Evolutionary conservation across 2,329 filamentous ascomycete genomes (phyloP), one percentile per base, ranked within the genome.

Genomic region (Cytospora mali): DNA sequence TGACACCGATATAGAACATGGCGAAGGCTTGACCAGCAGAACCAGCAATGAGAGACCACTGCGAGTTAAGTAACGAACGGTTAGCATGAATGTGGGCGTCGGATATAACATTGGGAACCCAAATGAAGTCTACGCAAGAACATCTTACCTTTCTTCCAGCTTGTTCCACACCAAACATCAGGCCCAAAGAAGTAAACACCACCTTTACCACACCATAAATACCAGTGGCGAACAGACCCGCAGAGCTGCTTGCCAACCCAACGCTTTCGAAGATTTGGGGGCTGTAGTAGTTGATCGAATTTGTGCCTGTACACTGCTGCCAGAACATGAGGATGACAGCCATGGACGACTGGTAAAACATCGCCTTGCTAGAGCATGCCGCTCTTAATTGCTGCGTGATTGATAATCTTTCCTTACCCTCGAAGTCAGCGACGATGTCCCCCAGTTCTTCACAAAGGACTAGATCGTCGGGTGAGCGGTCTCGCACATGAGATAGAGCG

Each of bases 191-290:
- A 14, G 63, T 65, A 18, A 65, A 83, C 11, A 80, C 75, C 75
- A 88, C 86, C 74, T 92, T 92, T 61, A 90, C 84, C 59, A 91
- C 81, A 28, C 89, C 89, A 71, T 91, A 92, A 67, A 92, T 83
- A 48, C 89, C 89, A 0, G 89, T 91, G 5, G 89, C 88, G 71
- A 92, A 90, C 27, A 92, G 83, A 21, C 83, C 84, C 48, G 83
- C 80, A 46, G 81, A 73, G 6, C 81, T 86, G 14, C 78, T 77
- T 27, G 72, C 73, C 68, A 92, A 80, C 21, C 89, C 89, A 2
- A 91, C 79, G 67, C 85, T 81, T 51, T 77, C 76, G 76, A 92
- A 92, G 68, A 92, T 91, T 53, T 65, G 63, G 13, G 63, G 63
- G 13, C 35, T 50, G 68, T 87, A 88, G 72, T 87, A 88, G 4